Evolutionary conservation across 208 protist genomes (phyloP).

Genomic region (Acanthamoeba divionensis): DNA sequence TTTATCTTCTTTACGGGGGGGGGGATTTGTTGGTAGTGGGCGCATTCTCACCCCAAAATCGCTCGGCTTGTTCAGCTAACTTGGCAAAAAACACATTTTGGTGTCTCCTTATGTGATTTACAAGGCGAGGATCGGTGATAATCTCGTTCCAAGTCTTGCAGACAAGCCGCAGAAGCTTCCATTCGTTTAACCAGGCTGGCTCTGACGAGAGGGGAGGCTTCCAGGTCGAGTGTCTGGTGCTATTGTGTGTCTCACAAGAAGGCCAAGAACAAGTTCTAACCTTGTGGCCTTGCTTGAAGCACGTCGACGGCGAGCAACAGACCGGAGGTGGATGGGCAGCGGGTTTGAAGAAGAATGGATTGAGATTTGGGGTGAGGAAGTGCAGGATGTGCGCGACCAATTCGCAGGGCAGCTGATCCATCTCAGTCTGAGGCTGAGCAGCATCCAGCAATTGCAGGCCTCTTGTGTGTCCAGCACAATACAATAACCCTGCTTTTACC

Average conservation of each 20-base stretch:
- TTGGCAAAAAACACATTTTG: slow-evolving; percentile 73
- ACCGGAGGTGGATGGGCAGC: too few species aligned
- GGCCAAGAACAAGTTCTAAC: too few species aligned
- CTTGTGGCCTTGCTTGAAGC: too few species aligned
- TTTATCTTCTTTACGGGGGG: not conserved
- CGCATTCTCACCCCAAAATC: slow-evolving; percentile 95
- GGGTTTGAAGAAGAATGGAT: not conserved
- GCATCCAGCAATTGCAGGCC: too few species aligned
- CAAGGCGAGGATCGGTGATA: not conserved
- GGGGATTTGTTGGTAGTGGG: not conserved
- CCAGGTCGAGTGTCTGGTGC: too few species aligned
- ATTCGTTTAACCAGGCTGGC: not conserved
- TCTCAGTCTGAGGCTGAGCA: too few species aligned
- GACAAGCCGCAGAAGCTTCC: not conserved
- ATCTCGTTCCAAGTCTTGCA: not conserved
- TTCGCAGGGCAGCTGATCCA: not conserved
- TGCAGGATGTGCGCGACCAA: not conserved
- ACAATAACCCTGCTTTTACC: too few species aligned
- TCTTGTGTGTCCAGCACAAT: too few species aligned
- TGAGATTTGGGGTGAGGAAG: slow-evolving; percentile 3
- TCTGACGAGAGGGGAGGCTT: too few species aligned
- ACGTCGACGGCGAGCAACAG: too few species aligned
- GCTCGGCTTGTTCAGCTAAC: slow-evolving; percentile 97
- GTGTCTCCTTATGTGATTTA: not conserved
- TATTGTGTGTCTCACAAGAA: too few species aligned